Base-by-base conservation (phyloP, 352 stramenopile genomes). In the Bremia lactucae region DNA sequence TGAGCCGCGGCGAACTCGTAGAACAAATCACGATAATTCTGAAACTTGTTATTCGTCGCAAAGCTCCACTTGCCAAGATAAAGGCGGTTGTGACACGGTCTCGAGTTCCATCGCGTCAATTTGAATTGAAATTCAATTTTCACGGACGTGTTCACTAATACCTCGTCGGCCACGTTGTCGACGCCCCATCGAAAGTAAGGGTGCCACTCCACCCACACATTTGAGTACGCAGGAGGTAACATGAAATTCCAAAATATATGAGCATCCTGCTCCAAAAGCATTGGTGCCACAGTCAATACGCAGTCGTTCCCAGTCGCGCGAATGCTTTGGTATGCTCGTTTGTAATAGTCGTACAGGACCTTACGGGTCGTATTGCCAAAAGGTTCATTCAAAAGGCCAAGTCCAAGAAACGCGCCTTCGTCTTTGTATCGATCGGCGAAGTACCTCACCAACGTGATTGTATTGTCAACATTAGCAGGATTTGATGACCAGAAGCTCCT, bases 281-380 rank as follows among this genome's bases (percentile, higher is more conserved):
- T 35, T 1, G 76, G 73, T 23, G 60, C 46, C 20, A 84, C 51
- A 4, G 46, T 72, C 20, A 89, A 43, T 15, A 89, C 59, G 36
- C 77, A 89, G 59, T 89, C 62, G 49, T 70, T 87, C 18, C 42
- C 55, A 2, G 63, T 59, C 8, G 36, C 41, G n/a, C 73, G 73
- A 31, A 89, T 83, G 8, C 50, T 58, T 7, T 60, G 37, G 57
- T 89, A 89, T n/a, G 71, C 59, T 35, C 67, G 46, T 25, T 82
- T 36, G 47, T 87, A 91, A 55, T 91, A 91, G 50, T 81, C 42
- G 52, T 85, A 84, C 35, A 90, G 47, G 14, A 71, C 55, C n/a
- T 68, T 16, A n/a, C 65, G 59, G 41, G 49, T 65, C n/a, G 68
- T 82, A 0, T 59, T 55, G 5, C 59, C 62, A 20, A 65, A 66